Percentiles rank a stretch among this genome's conserved stretches.
Evolutionary conservation across 1,284 basidiomycete species (phyloP).

Genomic region (Trametes hirsuta): DNA sequence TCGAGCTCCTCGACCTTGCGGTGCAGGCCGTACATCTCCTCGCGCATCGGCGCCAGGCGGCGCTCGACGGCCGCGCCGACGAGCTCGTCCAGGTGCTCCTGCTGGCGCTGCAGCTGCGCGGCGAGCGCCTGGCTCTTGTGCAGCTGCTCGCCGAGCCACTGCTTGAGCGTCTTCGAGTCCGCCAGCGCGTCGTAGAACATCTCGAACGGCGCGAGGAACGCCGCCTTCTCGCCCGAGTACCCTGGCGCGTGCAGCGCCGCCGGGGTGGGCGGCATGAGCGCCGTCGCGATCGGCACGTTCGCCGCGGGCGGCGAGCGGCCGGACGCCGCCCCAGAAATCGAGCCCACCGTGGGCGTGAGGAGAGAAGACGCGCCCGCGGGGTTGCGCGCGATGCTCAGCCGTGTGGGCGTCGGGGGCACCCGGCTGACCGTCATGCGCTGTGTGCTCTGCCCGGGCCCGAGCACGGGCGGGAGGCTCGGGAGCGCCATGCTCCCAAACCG

Average conservation of each 20-base stretch:
- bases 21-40: slow-evolving; percentile 59
- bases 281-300: slow-evolving; percentile 62
- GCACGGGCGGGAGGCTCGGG: slow-evolving; percentile 62
- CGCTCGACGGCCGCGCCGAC: slow-evolving; percentile 63
- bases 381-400: slow-evolving; percentile 54
- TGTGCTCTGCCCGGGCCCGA: slow-evolving; percentile 45
- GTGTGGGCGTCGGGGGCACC: slow-evolving; percentile 75
- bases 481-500: slow-evolving; percentile 58
- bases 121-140: slow-evolving; percentile 60
- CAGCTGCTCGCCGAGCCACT: slow-evolving; percentile 72
- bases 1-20: slow-evolving; percentile 47
- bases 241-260: slow-evolving; percentile 59
- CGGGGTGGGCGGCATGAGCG: slow-evolving; percentile 68
- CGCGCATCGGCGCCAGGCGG: slow-evolving; percentile 53
- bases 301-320: slow-evolving; percentile 54
- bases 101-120: slow-evolving; percentile 52
- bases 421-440: slow-evolving; percentile 51
- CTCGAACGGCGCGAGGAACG: slow-evolving; percentile 79
- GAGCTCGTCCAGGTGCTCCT: slow-evolving; percentile 59
- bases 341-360: slow-evolving; percentile 26
- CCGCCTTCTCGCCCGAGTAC: slow-evolving; percentile 64
- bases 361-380: slow-evolving; percentile 4
- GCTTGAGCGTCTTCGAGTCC: slow-evolving; percentile 73
- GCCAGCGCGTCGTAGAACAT: slow-evolving; percentile 78
- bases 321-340: slow-evolving; percentile 29